These are phyloP conservation scores for Candida manassasensis DNA, from an alignment of 805 yeast genomes.

Conservation along the genomic window DNA sequence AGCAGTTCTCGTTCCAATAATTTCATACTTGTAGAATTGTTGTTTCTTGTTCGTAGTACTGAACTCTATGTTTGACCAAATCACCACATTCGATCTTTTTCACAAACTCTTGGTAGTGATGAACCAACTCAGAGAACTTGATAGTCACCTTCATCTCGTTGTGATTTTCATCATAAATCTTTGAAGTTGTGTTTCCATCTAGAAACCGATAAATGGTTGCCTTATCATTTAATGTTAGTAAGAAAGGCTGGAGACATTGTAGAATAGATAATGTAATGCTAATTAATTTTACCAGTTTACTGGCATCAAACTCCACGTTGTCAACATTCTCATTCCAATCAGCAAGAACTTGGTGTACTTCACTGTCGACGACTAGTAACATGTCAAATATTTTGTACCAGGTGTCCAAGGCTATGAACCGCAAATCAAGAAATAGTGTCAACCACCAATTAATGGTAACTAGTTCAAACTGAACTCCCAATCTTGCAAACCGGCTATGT, in stretches of 20 bases:
- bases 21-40: not conserved
- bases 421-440: constrained; percentile 43
- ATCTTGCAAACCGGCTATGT: constrained; percentile 24
- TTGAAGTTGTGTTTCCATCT: constrained; percentile 8
- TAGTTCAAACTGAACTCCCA: constrained; percentile 43
- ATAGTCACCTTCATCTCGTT: constrained; percentile 14
- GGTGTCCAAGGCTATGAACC: constrained; percentile 45
- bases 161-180: constrained; percentile 25
- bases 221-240: constrained; percentile 20
- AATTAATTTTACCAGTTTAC: constrained; percentile 20
- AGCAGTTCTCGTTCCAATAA: too few relatives aligned
- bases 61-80: constrained; percentile 1
- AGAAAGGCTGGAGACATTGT: constrained; percentile 28
- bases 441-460: constrained; percentile 56
- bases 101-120: constrained; percentile 12
- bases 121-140: constrained; percentile 17
- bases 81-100: constrained; percentile 8
- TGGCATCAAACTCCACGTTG: not conserved
- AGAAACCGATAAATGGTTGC: constrained; percentile 29
- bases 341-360: constrained; percentile 10
- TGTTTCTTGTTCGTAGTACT: not conserved
- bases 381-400: constrained; percentile 52
- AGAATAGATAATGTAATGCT: constrained; percentile 32
- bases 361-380: constrained; percentile 31
- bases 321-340: not conserved